These are phyloP conservation scores for Cyberlindnera euphorbiae DNA, from an alignment of 805 yeast genomes.

Conservation along the genomic window DNA sequence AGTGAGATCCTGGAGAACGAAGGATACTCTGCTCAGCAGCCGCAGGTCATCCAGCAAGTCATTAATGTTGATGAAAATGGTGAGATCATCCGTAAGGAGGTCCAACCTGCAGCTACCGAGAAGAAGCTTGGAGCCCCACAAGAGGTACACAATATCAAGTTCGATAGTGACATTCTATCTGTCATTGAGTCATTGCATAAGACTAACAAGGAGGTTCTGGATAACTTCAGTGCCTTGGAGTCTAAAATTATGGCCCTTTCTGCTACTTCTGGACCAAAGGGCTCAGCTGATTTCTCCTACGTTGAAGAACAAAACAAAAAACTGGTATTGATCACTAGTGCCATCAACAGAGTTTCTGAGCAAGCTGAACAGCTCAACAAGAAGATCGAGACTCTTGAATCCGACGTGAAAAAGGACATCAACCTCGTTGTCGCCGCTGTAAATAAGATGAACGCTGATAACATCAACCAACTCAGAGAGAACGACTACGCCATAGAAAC, in stretches of 20 bases:
- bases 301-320: conserved; percentile 18
- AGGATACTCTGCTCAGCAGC: conserved; percentile 40
- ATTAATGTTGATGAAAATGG: conserved; percentile 32
- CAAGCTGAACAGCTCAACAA: background rate
- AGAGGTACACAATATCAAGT: conserved; percentile 5
- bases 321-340: conserved; percentile 7
- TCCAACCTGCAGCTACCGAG: background rate
- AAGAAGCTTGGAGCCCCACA: conserved; percentile 1
- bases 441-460: conserved; percentile 20
- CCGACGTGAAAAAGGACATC: conserved; percentile 4
- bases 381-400: conserved; percentile 1
- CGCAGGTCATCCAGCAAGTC: conserved; percentile 40
- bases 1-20: conserved; percentile 56
- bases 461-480: conserved; percentile 22
- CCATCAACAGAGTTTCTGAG: background rate
- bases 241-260: conserved; percentile 18
- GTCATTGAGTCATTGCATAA: conserved; percentile 14
- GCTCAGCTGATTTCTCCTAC: conserved; percentile 19
- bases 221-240: conserved; percentile 13
- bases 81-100: conserved; percentile 12
- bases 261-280: conserved; percentile 3
- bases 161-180: conserved; percentile 6
- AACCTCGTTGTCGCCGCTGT: conserved; percentile 6
- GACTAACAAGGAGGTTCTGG: conserved; percentile 17
- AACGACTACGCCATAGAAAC: conserved; percentile 20